phyloP scores from a whole-genome alignment of 441 rosid species.

The Gossypium davidsonii region DNA sequence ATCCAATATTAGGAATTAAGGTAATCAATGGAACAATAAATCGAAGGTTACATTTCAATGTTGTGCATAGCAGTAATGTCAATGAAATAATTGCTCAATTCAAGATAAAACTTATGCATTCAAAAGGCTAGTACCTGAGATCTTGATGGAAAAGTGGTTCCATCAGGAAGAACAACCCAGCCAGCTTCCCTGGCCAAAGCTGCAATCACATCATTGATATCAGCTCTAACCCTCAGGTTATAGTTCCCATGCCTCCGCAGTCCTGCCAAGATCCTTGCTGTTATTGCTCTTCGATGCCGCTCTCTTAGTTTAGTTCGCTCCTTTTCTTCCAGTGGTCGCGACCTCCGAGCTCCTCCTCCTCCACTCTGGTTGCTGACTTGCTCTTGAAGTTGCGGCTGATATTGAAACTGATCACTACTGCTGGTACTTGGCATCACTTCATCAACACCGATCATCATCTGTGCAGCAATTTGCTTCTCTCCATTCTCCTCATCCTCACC shows the following conservation, averaged over 20 bases:
- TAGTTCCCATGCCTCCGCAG: slow-evolving; percentile 94
- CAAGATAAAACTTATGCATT: slow-evolving; percentile 3
- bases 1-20: not conserved
- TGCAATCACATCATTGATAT: slow-evolving; percentile 95
- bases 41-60: not conserved
- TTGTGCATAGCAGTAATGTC: not conserved
- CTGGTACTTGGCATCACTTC: slow-evolving; percentile 39
- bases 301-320: slow-evolving; percentile 97
- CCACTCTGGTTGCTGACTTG: slow-evolving; percentile 73
- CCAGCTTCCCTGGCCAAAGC: slow-evolving; percentile 99
- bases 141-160: slow-evolving; percentile 93
- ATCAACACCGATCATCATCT: slow-evolving; percentile 45
- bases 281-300: slow-evolving; percentile 93
- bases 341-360: slow-evolving; percentile 69
- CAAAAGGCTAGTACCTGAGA: slow-evolving; percentile 61
- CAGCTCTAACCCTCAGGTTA: slow-evolving; percentile 98
- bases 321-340: slow-evolving; percentile 88
- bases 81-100: not conserved
- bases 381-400: slow-evolving; percentile 64
- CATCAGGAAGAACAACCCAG: slow-evolving; percentile 99
- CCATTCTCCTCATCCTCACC: slow-evolving; percentile 44
- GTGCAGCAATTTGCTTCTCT: slow-evolving; percentile 41
- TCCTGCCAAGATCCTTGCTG: slow-evolving; percentile 98
- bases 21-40: not conserved
- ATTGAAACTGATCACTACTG: slow-evolving; percentile 53